phyloP scores from a whole-genome alignment of 768 basidiomycete genomes.

The Nidularia sp. region DNA sequence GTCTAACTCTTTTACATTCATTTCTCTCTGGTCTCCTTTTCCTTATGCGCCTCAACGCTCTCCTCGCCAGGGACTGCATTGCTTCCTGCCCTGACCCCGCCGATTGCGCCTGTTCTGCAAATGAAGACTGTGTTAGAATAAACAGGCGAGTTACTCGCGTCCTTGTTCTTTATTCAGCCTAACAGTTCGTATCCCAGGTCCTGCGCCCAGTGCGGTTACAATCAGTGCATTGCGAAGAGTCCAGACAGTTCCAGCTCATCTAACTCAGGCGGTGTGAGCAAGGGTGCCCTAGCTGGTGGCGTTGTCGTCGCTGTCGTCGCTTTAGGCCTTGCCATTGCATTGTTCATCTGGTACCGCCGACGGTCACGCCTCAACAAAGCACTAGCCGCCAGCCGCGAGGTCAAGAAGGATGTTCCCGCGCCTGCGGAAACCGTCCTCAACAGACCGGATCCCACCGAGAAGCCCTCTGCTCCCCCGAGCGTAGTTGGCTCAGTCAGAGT shows the following conservation, averaged over 20 bases:
- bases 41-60: conserved; percentile 31
- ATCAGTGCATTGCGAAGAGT: conserved; percentile 49
- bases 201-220: conserved; percentile 51
- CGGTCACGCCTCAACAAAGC: conserved; percentile 39
- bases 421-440: conserved; percentile 75
- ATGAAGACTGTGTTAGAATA: conserved; percentile 57
- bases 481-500: conserved; percentile 42
- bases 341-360: conserved; percentile 66
- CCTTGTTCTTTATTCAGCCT: background rate
- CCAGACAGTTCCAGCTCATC: conserved; percentile 6
- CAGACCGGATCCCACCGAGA: conserved; percentile 79
- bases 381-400: conserved; percentile 26
- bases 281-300: conserved; percentile 72
- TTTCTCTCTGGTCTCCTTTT: conserved; percentile 24
- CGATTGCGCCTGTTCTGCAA: conserved; percentile 50
- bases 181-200: conserved; percentile 34
- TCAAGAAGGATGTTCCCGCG: conserved; percentile 62
- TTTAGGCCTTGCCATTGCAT: conserved; percentile 43
- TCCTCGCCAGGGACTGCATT: conserved; percentile 41
- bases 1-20: conserved; percentile 19
- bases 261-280: conserved; percentile 43
- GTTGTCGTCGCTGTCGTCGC: conserved; percentile 63
- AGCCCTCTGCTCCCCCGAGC: conserved; percentile 29
- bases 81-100: conserved; percentile 41
- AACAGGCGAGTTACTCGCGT: conserved; percentile 42